Evolutionary conservation across 169 alveolate genomes (phyloP), one percentile per base, ranked within the genome.

Genomic region (Cyclospora cayetanensis): DNA sequence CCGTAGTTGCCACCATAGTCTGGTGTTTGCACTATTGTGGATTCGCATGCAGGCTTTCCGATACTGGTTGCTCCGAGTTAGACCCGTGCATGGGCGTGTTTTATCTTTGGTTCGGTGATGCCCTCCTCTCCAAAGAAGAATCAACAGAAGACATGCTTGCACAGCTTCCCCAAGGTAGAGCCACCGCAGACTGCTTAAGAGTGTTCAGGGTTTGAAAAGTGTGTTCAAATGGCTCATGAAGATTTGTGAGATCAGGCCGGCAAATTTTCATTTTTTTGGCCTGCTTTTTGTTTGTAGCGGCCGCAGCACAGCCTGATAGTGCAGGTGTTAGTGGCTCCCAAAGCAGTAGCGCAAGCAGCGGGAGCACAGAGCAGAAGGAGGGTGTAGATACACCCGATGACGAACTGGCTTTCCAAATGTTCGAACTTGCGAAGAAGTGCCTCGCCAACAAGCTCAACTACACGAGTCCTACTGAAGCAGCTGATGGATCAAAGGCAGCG

Each of bases 101-200:
- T 60, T 83, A 83, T 27, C 60, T 83, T 34, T 83, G 90, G 90
- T 83, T 60, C 27, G 90, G 90, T 9, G 90, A 83, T 52, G 35
- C 77, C 25, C 76, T 83, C 29, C 79, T 83, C 42, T 50, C 77
- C n/a, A 83, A 83, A 60, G 90, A 83, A 52, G 90, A 83, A 60
- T n/a, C n/a, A n/a, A n/a, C 90, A 83, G 90, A 43, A 83, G 22
- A 60, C 76, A 18, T 72, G 52, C 18, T 77, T 83, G 5, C 52
- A 50, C 27, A 55, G 34, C 43, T 83, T 83, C 35, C 39, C 20
- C 53, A 83, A 83, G 60, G 11, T n/a, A n/a, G n/a, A n/a, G n/a
- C n/a, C n/a, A n/a, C n/a, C n/a, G n/a, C n/a, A n/a, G n/a, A n/a
- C n/a, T n/a, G n/a, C n/a, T n/a, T n/a, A n/a, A n/a, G n/a, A n/a